Base-by-base conservation (phyloP, 23 red algal species). In the Gracilaria caudata region DNA sequence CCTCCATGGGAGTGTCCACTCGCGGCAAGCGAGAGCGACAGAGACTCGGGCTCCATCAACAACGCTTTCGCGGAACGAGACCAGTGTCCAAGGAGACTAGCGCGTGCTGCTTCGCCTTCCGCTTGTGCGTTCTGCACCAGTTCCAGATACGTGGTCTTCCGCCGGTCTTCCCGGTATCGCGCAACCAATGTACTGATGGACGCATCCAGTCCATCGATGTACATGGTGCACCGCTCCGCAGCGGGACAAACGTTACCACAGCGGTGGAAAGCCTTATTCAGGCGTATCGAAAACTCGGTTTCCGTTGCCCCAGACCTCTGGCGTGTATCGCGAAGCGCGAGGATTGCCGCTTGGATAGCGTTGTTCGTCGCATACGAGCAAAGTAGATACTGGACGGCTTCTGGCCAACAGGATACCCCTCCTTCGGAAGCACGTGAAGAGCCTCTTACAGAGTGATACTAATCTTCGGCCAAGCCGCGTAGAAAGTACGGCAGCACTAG, bases 351-450 rank as follows among this genome's bases (percentile, higher is more conserved):
- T n/a, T 40, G 59, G 37, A 85, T 85, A 17, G 30, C 41, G 14
- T 49, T 30, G 21, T 44, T n/a, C 11, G 59, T 68, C 11, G 24
- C 81, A 43, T 85, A 85, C 35, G 59, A 66, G 11, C 32, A 16
- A 33, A 85, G 60, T 0, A 85, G 13, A 60, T 85, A 85, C 3
- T 85, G 29, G 21, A 85, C 0, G 6, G 81, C 58, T 14, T 85
- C 59, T 19, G 81, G 81, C 81, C 61, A 85, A 85, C 57, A 60
- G 21, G 57, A 59, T 0, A 49, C 53, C 53, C 53, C 16, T 56
- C 53, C 53, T 56, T 56, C 53, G 16, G 53, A 56, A 56, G 16
- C 53, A 16, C 53, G 53, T 20, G 53, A 56, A 13, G 53, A 56
- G 19, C 53, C 12, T 56, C 53, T 56, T 17, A 56, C 53, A 56